Evolutionary conservation across 169 alveolate species (phyloP).

Genomic region (Plasmodium chabaudi): DNA sequence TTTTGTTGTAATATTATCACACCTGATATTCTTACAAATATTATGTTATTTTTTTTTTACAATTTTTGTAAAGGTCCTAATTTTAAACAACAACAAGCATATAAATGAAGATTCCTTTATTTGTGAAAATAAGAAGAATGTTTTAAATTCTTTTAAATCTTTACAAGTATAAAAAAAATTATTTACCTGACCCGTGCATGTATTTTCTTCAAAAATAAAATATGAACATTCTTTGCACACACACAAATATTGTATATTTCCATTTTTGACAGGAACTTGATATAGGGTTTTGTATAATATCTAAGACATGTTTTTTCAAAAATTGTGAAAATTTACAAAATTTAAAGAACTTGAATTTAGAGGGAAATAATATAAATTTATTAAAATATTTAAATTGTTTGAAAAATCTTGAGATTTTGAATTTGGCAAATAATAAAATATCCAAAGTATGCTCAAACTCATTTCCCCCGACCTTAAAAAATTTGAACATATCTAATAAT

Average conservation of each 20-base stretch:
- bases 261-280: constrained; percentile 29
- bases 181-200: too few species aligned
- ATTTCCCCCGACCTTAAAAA: constrained; percentile 26
- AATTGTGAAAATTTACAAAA: constrained; percentile 27
- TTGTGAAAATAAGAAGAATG: constrained; percentile 16
- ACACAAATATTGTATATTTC: too few species aligned
- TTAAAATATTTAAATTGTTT: constrained; percentile 17
- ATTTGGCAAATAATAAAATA: constrained; percentile 63
- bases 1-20: background rate
- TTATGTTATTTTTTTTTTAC: too few species aligned
- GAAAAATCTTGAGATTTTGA: constrained; percentile 9
- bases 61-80: constrained; percentile 16
- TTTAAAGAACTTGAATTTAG: constrained; percentile 35
- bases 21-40: too few species aligned
- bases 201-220: too few species aligned
- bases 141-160: constrained; percentile 18
- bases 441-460: constrained; percentile 41
- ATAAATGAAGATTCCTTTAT: constrained; percentile 61
- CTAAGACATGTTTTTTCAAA: constrained; percentile 39
- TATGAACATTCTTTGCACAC: too few species aligned
- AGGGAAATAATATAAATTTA: constrained; percentile 56
- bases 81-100: constrained; percentile 64
- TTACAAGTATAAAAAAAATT: constrained; percentile 27
- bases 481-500: constrained; percentile 46
- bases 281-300: constrained; percentile 32